Base-by-base conservation (phyloP, 495 filamentous ascomycete genomes). In the Neurospora sp. region DNA sequence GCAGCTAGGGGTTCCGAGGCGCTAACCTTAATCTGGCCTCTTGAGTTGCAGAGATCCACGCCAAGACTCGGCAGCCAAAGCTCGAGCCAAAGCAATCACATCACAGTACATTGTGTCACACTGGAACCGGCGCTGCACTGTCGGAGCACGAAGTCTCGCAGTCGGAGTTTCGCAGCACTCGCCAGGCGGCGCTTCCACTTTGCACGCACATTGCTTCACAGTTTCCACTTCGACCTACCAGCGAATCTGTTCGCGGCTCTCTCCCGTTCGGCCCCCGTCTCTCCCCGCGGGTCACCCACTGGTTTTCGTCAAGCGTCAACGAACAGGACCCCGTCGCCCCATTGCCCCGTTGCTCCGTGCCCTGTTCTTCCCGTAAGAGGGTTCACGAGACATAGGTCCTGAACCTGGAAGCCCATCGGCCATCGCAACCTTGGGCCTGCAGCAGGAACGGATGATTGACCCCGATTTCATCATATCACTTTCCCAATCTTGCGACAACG, bases 351-450 rank as follows among this genome's bases (percentile, higher is more conserved):
- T 35, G 54, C 54, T 18, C 54, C 54, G 48, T 62, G 48, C 48
- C 48, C 48, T 62, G 12, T 16, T 31, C 48, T 31, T 59, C 44
- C 48, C 48, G 23, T 35, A 16, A 62, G 27, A 62, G 54, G 48
- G 20, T 59, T 59, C 48, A 59, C 20, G 48, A 59, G 48, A 59
- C 20, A 59, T n/a, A n/a, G n/a, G n/a, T 59, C 48, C 27, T 62
- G 54, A 62, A 62, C 54, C 48, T 62, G 23, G 48, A 62, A 62
- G 23, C 48, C 75, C 71, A 72, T 75, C 75, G 71, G 10, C 75
- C 77, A 79, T 79, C 77, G 77, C 77, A 77, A 79, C 79, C 79
- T 80, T 80, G 76, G 73, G 71, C 75, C 77, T 76, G 75, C 76
- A 76, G 76, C 69, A 39, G 27, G 54, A 62, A 62, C 54, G 54